Evolutionary conservation across 768 basidiomycete genomes (phyloP).

Genomic region (Trametes gibbosa): DNA sequence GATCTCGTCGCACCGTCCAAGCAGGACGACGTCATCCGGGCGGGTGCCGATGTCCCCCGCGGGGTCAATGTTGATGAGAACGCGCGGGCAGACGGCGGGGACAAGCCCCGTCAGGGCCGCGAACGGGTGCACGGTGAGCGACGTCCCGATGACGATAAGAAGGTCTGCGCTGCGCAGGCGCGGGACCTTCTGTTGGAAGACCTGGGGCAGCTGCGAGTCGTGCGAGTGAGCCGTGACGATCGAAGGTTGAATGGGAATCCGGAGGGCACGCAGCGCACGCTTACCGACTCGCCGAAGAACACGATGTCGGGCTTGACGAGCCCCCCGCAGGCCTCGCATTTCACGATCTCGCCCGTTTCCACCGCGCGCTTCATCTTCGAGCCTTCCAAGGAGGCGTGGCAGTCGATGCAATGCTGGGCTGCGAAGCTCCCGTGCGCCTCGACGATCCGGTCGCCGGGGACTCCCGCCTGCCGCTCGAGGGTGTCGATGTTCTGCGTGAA

Average conservation of each 20-base stretch:
- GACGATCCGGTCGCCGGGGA: slow-evolving; percentile 70
- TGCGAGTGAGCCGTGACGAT: neutral
- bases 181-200: slow-evolving; percentile 59
- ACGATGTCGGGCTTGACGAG: slow-evolving; percentile 94
- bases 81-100: slow-evolving; percentile 59
- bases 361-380: slow-evolving; percentile 68
- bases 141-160: slow-evolving; percentile 89
- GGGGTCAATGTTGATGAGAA: slow-evolving; percentile 83
- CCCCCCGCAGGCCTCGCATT: slow-evolving; percentile 65
- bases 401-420: slow-evolving; percentile 77
- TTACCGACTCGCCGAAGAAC: slow-evolving; percentile 81
- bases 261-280: no score
- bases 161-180: slow-evolving; percentile 68
- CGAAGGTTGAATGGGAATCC: neutral
- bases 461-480: slow-evolving; percentile 79
- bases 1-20: slow-evolving; percentile 72
- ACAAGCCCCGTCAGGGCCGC: slow-evolving; percentile 65
- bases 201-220: slow-evolving; percentile 61
- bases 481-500: slow-evolving; percentile 95
- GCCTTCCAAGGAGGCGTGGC: slow-evolving; percentile 55
- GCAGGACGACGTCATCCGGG: slow-evolving; percentile 59
- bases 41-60: slow-evolving; percentile 65
- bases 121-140: slow-evolving; percentile 85
- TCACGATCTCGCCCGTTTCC: slow-evolving; percentile 59
- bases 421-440: slow-evolving; percentile 99